phyloP scores from a whole-genome alignment of 352 stramenopile genomes.

The Phytophthora fragariaefolia region DNA sequence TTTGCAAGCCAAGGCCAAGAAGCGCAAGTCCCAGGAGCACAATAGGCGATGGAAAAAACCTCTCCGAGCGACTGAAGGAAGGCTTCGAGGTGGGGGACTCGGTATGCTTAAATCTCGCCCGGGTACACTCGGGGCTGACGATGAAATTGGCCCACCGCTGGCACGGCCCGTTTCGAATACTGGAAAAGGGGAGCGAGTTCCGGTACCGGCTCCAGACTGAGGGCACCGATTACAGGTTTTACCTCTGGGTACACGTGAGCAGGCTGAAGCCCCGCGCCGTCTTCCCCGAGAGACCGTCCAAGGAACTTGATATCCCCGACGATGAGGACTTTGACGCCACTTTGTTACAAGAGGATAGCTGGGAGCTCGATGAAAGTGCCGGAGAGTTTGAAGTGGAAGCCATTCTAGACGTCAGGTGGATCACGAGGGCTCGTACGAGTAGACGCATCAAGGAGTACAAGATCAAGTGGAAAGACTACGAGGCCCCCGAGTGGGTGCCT shows the following conservation, averaged over 20 bases:
- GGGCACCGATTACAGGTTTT: background rate
- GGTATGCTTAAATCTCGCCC: slow-evolving; percentile 9
- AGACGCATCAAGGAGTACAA: background rate
- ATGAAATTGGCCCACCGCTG: slow-evolving; percentile 12
- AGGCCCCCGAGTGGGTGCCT: background rate
- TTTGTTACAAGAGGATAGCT: slow-evolving; percentile 4
- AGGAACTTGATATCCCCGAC: background rate
- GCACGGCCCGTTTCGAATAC: slow-evolving; percentile 6
- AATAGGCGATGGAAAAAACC: background rate
- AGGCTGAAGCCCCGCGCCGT: background rate
- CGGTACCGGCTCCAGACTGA: background rate
- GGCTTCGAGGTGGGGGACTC: background rate
- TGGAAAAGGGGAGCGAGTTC: background rate
- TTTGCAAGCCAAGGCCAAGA: slow-evolving; percentile 8
- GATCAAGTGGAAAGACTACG: slow-evolving; percentile 10
- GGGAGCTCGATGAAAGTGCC: background rate
- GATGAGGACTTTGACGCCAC: background rate
- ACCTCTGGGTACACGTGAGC: background rate
- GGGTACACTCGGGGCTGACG: background rate
- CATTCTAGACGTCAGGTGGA: slow-evolving; percentile 7
- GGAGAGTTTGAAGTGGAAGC: slow-evolving; percentile 13
- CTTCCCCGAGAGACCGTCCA: background rate
- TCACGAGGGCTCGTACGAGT: background rate
- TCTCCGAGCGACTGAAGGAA: slow-evolving; percentile 1
- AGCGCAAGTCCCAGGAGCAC: background rate